Evolutionary conservation across 257 asterid species (phyloP).

Genomic region (Scutellaria barbata): DNA sequence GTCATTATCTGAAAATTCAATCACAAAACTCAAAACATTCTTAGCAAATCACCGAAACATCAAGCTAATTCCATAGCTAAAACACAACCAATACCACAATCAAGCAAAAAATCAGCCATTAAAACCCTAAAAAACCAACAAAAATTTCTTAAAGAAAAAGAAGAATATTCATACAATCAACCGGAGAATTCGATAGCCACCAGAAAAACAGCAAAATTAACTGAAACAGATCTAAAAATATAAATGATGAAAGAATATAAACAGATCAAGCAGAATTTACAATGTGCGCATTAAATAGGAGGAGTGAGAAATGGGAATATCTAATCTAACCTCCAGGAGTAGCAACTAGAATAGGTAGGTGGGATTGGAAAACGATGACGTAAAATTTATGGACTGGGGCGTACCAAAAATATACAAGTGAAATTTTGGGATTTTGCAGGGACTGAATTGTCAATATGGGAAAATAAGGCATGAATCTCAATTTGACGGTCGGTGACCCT

Average conservation of each 20-base stretch:
- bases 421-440: conserved; percentile 19
- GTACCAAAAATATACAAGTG: background rate
- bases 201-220: conserved; percentile 18
- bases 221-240: conserved; percentile 33
- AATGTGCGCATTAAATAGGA: conserved; percentile 32
- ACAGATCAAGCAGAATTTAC: conserved; percentile 22
- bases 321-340: conserved; percentile 29
- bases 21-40: conserved; percentile 19
- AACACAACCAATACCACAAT: conserved; percentile 2
- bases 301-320: background rate
- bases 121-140: conserved; percentile 5
- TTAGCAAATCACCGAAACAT: conserved; percentile 20
- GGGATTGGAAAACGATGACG: conserved; percentile 33
- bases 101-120: background rate
- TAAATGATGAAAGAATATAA: background rate
- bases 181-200: conserved; percentile 22
- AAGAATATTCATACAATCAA: background rate
- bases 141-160: no score
- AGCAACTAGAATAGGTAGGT: conserved; percentile 34
- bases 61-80: conserved; percentile 4
- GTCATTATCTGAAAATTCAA: conserved; percentile 18
- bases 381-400: conserved; percentile 16
- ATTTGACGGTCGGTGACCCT: conserved; percentile 12
- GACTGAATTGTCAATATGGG: conserved; percentile 16
- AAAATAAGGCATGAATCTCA: background rate